These are phyloP conservation scores for Ascomycota sp. DNA, from an alignment of 2,329 filamentous ascomycete species.

Conservation along the genomic window DNA sequence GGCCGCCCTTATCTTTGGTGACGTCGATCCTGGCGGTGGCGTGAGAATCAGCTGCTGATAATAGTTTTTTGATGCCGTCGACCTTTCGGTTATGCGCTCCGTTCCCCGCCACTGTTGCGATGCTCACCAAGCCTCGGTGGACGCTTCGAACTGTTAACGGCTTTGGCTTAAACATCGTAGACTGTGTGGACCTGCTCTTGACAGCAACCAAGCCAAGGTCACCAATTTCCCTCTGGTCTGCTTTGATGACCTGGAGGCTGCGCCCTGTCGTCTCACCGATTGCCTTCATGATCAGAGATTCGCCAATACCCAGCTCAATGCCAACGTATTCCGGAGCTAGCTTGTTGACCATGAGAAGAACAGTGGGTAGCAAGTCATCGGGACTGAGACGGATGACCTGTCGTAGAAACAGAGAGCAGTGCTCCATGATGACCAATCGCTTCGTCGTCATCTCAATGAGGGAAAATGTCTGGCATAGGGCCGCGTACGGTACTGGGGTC, in stretches of 20 bases:
- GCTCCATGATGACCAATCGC: constrained; percentile 66
- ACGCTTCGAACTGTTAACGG: constrained; percentile 71
- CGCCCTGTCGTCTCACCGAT: constrained; percentile 89
- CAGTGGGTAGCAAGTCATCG: constrained; percentile 65
- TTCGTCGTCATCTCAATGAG: constrained; percentile 90
- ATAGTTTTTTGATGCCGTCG: constrained; percentile 82
- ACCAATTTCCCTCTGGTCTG: constrained; percentile 89
- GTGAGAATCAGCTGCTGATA: constrained; percentile 72
- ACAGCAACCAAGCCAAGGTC: constrained; percentile 87
- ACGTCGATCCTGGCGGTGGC: constrained; percentile 68
- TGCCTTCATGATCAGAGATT: constrained; percentile 96
- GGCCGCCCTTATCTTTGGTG: constrained; percentile 74
- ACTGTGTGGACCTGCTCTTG: constrained; percentile 86
- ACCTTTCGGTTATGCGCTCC: constrained; percentile 84
- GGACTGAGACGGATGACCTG: constrained; percentile 90
- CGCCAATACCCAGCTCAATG: constrained; percentile 93
- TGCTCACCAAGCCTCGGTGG: constrained; percentile 68
- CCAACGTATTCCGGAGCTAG: constrained; percentile 91
- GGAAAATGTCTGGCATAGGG: constrained; percentile 84
- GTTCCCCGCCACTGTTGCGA: constrained; percentile 71
- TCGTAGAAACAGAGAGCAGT: constrained; percentile 76
- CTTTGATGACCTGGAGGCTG: constrained; percentile 74
- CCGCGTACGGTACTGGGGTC: constrained; percentile 79
- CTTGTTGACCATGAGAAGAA: constrained; percentile 95
- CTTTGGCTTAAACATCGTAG: constrained; percentile 97